A percentile compares a stretch with the other conserved stretches of the same genome.
Evolutionary conservation across 441 rosid species (phyloP).

Genomic region (Euphorbia schlechtendalii): DNA sequence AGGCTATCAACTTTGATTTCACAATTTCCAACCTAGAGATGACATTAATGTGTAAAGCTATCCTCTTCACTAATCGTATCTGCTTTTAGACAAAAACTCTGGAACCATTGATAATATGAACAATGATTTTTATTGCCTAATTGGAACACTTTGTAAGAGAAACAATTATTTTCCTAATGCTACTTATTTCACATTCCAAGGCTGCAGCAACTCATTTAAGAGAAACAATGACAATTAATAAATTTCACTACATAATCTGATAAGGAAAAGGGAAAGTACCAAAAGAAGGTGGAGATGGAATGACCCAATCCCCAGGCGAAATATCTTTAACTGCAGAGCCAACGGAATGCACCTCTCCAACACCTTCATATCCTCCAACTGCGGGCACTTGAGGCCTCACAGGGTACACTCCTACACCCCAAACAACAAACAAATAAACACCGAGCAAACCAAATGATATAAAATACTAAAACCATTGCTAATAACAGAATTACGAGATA

Average conservation of each 20-base stretch:
- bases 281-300: conserved; percentile 79
- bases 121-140: neutral
- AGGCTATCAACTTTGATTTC: neutral
- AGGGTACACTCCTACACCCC: conserved; percentile 66
- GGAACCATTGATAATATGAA: neutral
- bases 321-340: conserved; percentile 62
- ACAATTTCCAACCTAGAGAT: neutral
- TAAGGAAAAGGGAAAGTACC: conserved; percentile 31
- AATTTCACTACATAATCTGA: neutral
- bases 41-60: neutral
- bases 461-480: neutral
- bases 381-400: conserved; percentile 88
- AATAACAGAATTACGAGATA: no score
- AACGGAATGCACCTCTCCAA: conserved; percentile 67
- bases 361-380: conserved; percentile 90
- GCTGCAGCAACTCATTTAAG: neutral
- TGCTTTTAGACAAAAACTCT: neutral
- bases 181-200: neutral
- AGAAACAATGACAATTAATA: no score
- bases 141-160: neutral
- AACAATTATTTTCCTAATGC: neutral
- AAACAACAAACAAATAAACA: neutral
- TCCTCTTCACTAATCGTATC: neutral
- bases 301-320: conserved; percentile 79
- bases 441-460: no score